A percentile compares a stretch with the other conserved stretches of the same genome.
These are phyloP conservation scores for Favolaschia claudopus DNA, from an alignment of 768 basidiomycete species.

Conservation along the genomic window DNA sequence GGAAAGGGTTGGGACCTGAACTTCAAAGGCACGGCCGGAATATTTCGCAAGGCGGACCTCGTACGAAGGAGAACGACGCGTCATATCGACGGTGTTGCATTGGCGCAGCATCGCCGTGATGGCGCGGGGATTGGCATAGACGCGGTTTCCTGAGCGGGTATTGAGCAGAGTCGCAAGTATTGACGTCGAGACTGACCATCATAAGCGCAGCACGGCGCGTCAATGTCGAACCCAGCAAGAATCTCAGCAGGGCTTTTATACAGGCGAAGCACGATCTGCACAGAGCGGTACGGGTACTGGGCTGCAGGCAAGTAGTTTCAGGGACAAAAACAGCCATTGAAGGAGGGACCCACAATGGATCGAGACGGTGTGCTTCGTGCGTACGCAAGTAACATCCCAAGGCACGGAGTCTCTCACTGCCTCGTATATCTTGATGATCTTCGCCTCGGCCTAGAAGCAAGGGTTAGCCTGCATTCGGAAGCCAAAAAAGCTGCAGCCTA, in stretches of 20 bases:
- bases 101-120: slow-evolving; percentile 73
- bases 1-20: slow-evolving; percentile 59
- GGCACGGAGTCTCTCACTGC: slow-evolving; percentile 71
- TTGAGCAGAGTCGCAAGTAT: neutral
- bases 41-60: slow-evolving; percentile 71
- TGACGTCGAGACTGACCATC: slow-evolving; percentile 40
- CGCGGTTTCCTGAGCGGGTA: slow-evolving; percentile 46
- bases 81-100: slow-evolving; percentile 67
- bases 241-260: slow-evolving; percentile 71
- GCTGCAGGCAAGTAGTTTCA: slow-evolving; percentile 38
- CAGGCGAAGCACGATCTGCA: slow-evolving; percentile 71
- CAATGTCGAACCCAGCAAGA: slow-evolving; percentile 72
- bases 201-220: slow-evolving; percentile 67
- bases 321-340: neutral
- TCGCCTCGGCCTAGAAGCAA: slow-evolving; percentile 57
- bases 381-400: slow-evolving; percentile 73
- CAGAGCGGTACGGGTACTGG: slow-evolving; percentile 72
- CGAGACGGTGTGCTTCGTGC: slow-evolving; percentile 70
- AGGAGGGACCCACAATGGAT: slow-evolving; percentile 68
- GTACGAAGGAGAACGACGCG: slow-evolving; percentile 70
- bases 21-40: slow-evolving; percentile 59
- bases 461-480: neutral
- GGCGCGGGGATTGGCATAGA: slow-evolving; percentile 67
- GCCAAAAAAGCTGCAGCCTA: slow-evolving; percentile 24
- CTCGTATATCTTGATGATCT: slow-evolving; percentile 66